Conservation (phyloP, 169 alveolate species). For the Plasmodium sp. region DNA sequence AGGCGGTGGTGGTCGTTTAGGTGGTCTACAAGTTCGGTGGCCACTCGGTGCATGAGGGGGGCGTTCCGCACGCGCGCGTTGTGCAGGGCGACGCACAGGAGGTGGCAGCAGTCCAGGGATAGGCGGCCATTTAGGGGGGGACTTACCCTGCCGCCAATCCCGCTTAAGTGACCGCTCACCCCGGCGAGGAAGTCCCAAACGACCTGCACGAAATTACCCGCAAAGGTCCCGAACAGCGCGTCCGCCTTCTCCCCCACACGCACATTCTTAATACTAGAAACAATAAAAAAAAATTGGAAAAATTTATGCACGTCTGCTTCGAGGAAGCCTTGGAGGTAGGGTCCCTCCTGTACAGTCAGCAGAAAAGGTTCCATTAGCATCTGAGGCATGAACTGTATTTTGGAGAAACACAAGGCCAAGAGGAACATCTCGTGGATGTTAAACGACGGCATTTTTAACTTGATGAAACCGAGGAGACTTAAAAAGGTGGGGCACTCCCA, state of each 20-base stretch:
- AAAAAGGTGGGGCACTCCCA: slow-evolving; percentile 50
- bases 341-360: background rate
- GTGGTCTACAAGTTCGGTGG: slow-evolving; percentile 14
- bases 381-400: slow-evolving; percentile 71
- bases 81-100: slow-evolving; percentile 19
- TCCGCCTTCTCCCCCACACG: background rate
- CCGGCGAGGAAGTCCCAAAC: background rate
- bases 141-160: too few species aligned
- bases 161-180: background rate
- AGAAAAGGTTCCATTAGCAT: slow-evolving; percentile 17
- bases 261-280: slow-evolving; percentile 42
- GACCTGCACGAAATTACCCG: slow-evolving; percentile 19
- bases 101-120: slow-evolving; percentile 13
- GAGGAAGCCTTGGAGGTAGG: slow-evolving; percentile 6
- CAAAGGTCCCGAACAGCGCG: slow-evolving; percentile 11
- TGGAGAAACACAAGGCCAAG: slow-evolving; percentile 62
- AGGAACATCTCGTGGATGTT: slow-evolving; percentile 45
- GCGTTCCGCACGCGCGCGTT: slow-evolving; percentile 21
- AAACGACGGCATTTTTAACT: slow-evolving; percentile 41
- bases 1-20: background rate
- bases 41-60: slow-evolving; percentile 1
- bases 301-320: slow-evolving; percentile 21
- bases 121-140: too few species aligned
- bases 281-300: slow-evolving; percentile 33
- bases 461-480: slow-evolving; percentile 14